Evolutionary conservation across 1,284 basidiomycete species (phyloP), one percentile per base, ranked within the genome.

Genomic region (Cutaneotrichosporon sp.): DNA sequence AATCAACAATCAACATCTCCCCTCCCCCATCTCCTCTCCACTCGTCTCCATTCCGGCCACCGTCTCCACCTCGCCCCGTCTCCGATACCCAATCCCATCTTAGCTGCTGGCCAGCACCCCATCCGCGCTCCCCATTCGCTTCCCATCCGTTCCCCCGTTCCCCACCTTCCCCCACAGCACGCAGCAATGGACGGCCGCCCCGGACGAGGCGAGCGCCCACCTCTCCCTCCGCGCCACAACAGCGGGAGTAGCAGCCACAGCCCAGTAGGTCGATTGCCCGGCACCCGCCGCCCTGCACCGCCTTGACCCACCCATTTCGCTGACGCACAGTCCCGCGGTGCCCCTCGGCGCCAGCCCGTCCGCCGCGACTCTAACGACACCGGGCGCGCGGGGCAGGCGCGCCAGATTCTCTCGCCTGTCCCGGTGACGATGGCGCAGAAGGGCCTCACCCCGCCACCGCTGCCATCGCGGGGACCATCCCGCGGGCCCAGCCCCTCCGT

Each of bases 391-490:
- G 51, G 51, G 4, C 51, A 53, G 16, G 51, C 51, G 13, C 33
- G 34, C 29, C 51, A 36, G 34, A 53, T 53, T 18, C 29, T 53
- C 18, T 53, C 51, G 0, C 34, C 51, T 16, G 51, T 53, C 5
- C 51, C 51, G 18, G 34, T 25, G 24, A 33, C 51, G 9, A 53
- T 53, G 51, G 22, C 34, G 18, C 33, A 36, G 22, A 53, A 36
- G 34, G 51, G 33, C 22, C 34, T 25, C 13, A 64, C 55, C 5
- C 62, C 62, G 2, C 62, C 62, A 6, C 62, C 62, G 11, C 55
- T 60, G 4, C 62, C 58, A 7, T 36, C 45, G 13, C 51, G 51
- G 5, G 51, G 56, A 3, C 62, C 58, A 7, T 36, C 45, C 8
- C 51, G 51, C 16, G 51, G 56, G 24, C 2, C 25, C 18, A 56